These are phyloP conservation scores for Quillaja saponaria DNA, from an alignment of 306 rosid species.

Conservation along the genomic window DNA sequence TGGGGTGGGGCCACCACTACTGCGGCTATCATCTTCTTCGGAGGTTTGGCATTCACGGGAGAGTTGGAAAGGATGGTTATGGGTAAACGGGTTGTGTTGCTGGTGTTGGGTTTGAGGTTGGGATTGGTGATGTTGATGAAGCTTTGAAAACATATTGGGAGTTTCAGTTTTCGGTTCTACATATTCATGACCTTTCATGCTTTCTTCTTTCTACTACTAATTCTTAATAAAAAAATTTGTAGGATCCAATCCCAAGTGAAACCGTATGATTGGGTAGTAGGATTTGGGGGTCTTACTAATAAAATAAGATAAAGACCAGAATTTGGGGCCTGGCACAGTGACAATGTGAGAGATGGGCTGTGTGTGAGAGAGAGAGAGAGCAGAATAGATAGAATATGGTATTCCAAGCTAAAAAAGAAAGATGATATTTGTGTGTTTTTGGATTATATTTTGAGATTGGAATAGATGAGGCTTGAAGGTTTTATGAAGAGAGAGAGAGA, in stretches of 20 bases:
- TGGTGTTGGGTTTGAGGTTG: constrained; percentile 14
- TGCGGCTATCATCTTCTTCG: constrained; percentile 55
- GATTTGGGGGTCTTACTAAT: constrained; percentile 15
- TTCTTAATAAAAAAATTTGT: too few species aligned
- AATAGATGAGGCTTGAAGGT: constrained; percentile 5
- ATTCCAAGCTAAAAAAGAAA: too few species aligned
- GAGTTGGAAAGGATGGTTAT: constrained; percentile 48
- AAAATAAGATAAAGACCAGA: neutral
- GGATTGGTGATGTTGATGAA: constrained; percentile 51
- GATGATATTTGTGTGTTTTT: constrained; percentile 3
- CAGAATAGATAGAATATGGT: neutral
- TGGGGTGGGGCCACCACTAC: constrained; percentile 35
- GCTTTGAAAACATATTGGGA: constrained; percentile 70
- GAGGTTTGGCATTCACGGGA: constrained; percentile 53
- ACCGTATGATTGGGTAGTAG: constrained; percentile 21
- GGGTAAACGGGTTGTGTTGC: constrained; percentile 40
- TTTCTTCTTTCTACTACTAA: neutral
- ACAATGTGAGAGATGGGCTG: neutral
- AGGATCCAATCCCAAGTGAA: constrained; percentile 21
- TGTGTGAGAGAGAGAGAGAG: neutral
- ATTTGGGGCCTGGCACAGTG: too few species aligned
- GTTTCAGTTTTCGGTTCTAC: constrained; percentile 47
- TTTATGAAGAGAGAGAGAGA: constrained; percentile 2
- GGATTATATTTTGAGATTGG: constrained; percentile 15
- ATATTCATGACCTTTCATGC: constrained; percentile 72